Evolutionary conservation across 257 asterid species (phyloP).

Genomic region (Anisodus tanguticus): DNA sequence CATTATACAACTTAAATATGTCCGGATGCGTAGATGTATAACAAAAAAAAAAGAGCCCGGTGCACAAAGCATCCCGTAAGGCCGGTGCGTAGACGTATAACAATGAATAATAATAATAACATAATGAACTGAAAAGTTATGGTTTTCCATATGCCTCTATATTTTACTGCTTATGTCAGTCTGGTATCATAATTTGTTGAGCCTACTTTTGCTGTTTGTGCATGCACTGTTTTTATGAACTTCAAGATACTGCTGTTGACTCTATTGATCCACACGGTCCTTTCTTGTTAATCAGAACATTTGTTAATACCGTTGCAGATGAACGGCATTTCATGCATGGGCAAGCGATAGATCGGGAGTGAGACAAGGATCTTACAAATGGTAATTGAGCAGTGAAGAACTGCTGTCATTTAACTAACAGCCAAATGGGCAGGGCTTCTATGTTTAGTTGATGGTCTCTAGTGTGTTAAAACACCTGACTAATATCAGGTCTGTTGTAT

Average conservation of each 20-base stretch:
- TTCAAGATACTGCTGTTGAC: background rate
- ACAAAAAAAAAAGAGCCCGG: too few species aligned
- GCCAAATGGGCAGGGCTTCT: background rate
- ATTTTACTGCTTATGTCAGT: background rate
- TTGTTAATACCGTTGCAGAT: slow-evolving; percentile 42
- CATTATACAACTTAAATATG: too few species aligned
- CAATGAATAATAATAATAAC: too few species aligned
- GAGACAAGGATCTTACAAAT: background rate
- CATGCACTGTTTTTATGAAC: background rate
- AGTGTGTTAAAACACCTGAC: background rate
- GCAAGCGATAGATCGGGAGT: slow-evolving; percentile 37
- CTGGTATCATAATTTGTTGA: background rate
- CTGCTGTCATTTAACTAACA: background rate
- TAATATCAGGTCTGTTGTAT: background rate
- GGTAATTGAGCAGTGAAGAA: background rate
- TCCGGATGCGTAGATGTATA: too few species aligned
- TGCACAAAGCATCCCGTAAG: background rate
- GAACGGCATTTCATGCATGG: slow-evolving; percentile 75
- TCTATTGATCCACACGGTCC: background rate
- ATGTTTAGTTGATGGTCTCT: background rate
- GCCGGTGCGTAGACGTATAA: background rate
- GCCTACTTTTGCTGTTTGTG: background rate
- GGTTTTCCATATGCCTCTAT: background rate
- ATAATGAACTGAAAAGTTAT: background rate
- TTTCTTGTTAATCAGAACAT: background rate